These are phyloP conservation scores for Vigna trinervia DNA, from an alignment of 306 rosid species.

Conservation along the genomic window DNA sequence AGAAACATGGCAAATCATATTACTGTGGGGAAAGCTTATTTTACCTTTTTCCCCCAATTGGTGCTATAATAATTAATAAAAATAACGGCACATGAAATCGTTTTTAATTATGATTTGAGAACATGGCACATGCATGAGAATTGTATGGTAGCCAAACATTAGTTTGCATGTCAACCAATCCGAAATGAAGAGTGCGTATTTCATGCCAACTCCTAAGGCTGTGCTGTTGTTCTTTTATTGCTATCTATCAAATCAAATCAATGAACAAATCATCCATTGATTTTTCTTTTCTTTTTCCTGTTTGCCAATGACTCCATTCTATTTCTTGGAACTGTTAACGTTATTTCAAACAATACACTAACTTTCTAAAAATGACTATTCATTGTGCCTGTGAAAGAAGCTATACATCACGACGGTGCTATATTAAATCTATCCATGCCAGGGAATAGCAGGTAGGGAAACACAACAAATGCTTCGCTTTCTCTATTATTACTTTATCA, in stretches of 20 bases:
- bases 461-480: constrained; percentile 26
- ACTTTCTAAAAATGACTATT: constrained; percentile 5
- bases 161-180: constrained; percentile 42
- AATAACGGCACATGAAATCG: constrained; percentile 41
- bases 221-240: constrained; percentile 33
- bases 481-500: constrained; percentile 23
- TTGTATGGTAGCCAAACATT: constrained; percentile 48
- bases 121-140: constrained; percentile 50
- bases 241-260: constrained; percentile 41
- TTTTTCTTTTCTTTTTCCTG: constrained; percentile 9
- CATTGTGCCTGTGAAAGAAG: constrained; percentile 19
- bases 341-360: constrained; percentile 25
- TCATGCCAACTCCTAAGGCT: constrained; percentile 36
- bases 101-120: constrained; percentile 44
- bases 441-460: constrained; percentile 13
- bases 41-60: constrained; percentile 19
- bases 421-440: constrained; percentile 1
- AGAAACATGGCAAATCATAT: constrained; percentile 47
- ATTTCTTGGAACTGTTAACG: constrained; percentile 2
- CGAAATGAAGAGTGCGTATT: constrained; percentile 40
- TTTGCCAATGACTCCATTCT: constrained; percentile 1
- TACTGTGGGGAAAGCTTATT: constrained; percentile 19
- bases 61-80: constrained; percentile 34
- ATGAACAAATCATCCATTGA: constrained; percentile 4
- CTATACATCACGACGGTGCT: background rate